Evolutionary conservation across 345 rosid genomes (phyloP), one percentile per base, ranked within the genome.

Genomic region (Chamaenerion angustifolium): DNA sequence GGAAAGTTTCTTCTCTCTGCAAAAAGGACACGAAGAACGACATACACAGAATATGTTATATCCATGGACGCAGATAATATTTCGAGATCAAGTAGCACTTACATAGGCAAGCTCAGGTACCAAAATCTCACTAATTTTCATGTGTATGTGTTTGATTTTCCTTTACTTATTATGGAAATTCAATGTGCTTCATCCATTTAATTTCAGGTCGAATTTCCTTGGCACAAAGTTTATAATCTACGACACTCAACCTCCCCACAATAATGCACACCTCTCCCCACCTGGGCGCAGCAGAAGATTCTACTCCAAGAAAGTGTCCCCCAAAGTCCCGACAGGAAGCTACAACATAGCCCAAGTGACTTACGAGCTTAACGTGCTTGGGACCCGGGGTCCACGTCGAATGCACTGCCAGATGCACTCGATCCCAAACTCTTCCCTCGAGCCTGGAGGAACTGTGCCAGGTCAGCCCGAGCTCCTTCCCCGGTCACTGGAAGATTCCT

Each of bases 331-430:
- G 12, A 64, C 75, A 0, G 78, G 78, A 15, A 74, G 75, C 68
- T 74, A 66, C 59, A 74, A 70, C 65, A 64, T 74, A 45, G 70
- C 72, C 25, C 70, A 70, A 55, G 69, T 74, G 46, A 57, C 75
- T 8, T 74, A 69, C 40, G 78, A 74, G 65, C 67, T 74, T 53
- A 74, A 74, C 19, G 78, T 74, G 54, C 68, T 70, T 16, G 78
- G 75, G 19, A 69, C 78, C 7, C 58, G 78, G 57, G 78, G 78
- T n/a, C 78, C 78, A 11, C 67, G 78, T 15, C 69, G 70, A 62
- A 74, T 74, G 75, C 75, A 74, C 52, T 74, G 78, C 27, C 54
- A 55, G 43, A 74, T 74, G 78, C 74, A 74, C 46, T 69, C 78
- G 6, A 67, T 74, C 45, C 78, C 75, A 15, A 47, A 60, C 11